Conservation (phyloP, 108 stramenopile genomes). For the Cyclotella sp. region DNA sequence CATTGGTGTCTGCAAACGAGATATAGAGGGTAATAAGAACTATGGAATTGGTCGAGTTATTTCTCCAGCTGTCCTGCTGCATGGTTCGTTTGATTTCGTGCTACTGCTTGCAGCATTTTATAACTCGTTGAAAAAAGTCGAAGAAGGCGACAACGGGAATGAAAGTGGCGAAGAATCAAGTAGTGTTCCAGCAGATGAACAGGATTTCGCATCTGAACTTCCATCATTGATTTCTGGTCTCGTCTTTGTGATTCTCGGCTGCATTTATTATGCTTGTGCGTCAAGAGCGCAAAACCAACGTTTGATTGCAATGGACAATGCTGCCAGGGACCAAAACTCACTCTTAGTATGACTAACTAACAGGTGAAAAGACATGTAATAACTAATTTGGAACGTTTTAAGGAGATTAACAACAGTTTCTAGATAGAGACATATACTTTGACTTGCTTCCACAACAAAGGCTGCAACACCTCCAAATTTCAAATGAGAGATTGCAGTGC, state of each 20-base stretch:
- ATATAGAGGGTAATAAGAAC: constrained; percentile 65
- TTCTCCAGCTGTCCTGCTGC: constrained; percentile 77
- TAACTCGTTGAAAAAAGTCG: constrained; percentile 28
- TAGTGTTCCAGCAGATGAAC: constrained; percentile 4
- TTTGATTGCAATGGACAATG: constrained; percentile 39
- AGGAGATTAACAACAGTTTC: background rate
- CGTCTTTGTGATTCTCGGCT: constrained; percentile 44
- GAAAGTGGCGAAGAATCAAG: constrained; percentile 5
- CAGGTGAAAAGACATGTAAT: too few relatives aligned
- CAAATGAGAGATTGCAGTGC: constrained; percentile 59
- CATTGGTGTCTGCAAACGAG: constrained; percentile 78
- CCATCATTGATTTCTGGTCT: constrained; percentile 40
- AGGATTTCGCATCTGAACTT: constrained; percentile 27
- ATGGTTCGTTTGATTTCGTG: constrained; percentile 84
- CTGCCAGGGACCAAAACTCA: constrained; percentile 34
- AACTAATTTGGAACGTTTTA: background rate
- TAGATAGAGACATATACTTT: background rate
- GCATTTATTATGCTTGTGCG: constrained; percentile 41
- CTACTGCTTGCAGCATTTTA: constrained; percentile 76
- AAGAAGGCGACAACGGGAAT: constrained; percentile 43
- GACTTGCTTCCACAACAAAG: too few relatives aligned
- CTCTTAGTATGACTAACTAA: constrained; percentile 34
- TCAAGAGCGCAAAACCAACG: constrained; percentile 46
- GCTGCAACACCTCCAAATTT: background rate
- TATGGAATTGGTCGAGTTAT: constrained; percentile 62